phyloP scores from a whole-genome alignment of 208 protist species.

The Trypanosoma caninum region DNA sequence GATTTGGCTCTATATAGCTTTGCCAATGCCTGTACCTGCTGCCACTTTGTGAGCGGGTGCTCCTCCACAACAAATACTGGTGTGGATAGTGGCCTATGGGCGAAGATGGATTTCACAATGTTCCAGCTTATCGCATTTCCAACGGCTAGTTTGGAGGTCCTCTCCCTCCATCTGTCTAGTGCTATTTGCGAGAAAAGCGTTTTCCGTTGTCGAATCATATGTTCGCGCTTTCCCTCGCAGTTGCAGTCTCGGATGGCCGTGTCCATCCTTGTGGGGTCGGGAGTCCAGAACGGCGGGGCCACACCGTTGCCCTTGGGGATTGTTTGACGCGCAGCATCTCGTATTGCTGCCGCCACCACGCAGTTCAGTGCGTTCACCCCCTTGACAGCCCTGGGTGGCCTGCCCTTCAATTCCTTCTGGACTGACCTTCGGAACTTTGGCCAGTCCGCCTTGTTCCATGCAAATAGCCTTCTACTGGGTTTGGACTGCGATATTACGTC shows the following conservation, averaged over 20 bases:
- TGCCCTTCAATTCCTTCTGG: not conserved
- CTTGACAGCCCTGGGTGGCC: no score
- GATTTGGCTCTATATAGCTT: not conserved
- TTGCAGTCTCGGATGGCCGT: no score
- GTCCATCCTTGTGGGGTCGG: no score
- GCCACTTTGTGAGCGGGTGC: not conserved
- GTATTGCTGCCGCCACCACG: no score
- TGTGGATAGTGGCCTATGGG: not conserved
- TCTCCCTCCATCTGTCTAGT: not conserved
- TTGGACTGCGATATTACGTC: not conserved
- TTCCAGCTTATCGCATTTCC: not conserved
- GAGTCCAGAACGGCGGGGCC: no score
- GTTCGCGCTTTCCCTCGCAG: no score
- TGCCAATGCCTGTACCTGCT: not conserved
- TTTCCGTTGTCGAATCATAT: not conserved
- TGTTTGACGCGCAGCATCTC: no score
- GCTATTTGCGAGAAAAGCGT: no score
- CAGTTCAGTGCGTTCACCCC: no score
- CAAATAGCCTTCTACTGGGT: not conserved
- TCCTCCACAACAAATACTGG: not conserved
- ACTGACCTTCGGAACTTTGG: not conserved
- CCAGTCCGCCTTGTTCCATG: constrained; percentile 14
- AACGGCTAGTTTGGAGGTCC: not conserved
- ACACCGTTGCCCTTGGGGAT: no score
- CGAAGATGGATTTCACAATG: not conserved